Percentiles rank a stretch among this genome's conserved stretches.
phyloP scores from a whole-genome alignment of 2,329 filamentous ascomycete species.

The Botrytis porri region DNA sequence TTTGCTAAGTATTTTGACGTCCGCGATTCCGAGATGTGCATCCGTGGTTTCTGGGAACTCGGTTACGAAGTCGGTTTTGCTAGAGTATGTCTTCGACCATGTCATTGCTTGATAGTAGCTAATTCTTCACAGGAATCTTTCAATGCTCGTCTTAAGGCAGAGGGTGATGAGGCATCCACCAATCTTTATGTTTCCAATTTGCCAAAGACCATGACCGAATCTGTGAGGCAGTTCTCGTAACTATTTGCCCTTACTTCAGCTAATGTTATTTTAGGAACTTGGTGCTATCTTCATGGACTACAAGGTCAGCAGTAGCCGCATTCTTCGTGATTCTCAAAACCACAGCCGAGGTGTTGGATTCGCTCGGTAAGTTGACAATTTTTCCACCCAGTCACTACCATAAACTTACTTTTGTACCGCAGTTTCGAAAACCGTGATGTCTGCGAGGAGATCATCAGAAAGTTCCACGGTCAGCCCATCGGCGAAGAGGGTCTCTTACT shows the following conservation, averaged over 20 bases:
- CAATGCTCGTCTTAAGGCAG: constrained; percentile 95
- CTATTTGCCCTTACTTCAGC: constrained; percentile 27
- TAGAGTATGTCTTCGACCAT: constrained; percentile 55
- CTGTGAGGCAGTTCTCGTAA: constrained; percentile 56
- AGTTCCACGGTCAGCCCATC: constrained; percentile 76
- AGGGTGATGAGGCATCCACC: constrained; percentile 84
- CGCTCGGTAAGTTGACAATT: constrained; percentile 66
- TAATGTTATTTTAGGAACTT: constrained; percentile 56
- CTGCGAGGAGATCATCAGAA: constrained; percentile 83
- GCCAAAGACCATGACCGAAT: constrained; percentile 86
- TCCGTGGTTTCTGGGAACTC: constrained; percentile 88
- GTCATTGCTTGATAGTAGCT: constrained; percentile 26
- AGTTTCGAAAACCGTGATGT: constrained; percentile 89
- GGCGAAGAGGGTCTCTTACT: constrained; percentile 78
- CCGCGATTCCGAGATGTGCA: constrained; percentile 89
- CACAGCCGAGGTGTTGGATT: constrained; percentile 97
- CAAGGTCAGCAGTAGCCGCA: constrained; percentile 88
- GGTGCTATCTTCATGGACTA: constrained; percentile 75
- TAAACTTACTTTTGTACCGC: constrained; percentile 26
- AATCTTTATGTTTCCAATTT: constrained; percentile 98
- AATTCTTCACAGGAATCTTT: constrained; percentile 75
- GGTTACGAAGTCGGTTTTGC: constrained; percentile 98
- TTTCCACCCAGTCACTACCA: neutral
- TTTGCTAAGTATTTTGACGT: constrained; percentile 94
- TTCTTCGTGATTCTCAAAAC: constrained; percentile 85